Base-by-base conservation (phyloP, 169 alveolate species). In the Babesia gibsoni region DNA sequence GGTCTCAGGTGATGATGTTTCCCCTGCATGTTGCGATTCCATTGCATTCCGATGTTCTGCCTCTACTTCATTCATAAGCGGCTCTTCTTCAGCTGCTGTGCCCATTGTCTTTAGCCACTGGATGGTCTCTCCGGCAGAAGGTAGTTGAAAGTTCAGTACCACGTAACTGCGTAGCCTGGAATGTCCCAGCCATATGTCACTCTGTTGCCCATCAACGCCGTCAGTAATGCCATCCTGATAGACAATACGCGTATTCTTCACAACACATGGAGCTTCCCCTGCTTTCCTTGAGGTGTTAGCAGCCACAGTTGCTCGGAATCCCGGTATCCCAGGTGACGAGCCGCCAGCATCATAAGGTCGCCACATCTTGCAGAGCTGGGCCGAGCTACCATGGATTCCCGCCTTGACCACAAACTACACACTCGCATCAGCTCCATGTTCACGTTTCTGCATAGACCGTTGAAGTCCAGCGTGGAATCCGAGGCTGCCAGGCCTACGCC, bases 141-240 rank as follows among this genome's bases (percentile, higher is more conserved):
- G 37, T 12, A 12, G 29, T 10, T 53, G 30, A 9, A 69, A 2
- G 10, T 10, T 43, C 25, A 73, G 29, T 39, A 52, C 41, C 12
- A 77, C 14, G 30, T 54, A 77, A 14, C 79, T 37, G n/a, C 64
- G 42, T 35, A 49, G 64, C 23, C 80, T 42, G 16, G 63, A 43
- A 32, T 69, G 69, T 23, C 88, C 88, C 29, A 79, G 70, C 88
- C 88, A 79, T 16, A 79, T 79, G 54, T 79, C 88, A 58, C 63
- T 79, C 8, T 77, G 73, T 10, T 45, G 22, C 61, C 53, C 68
- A 27, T 52, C 67, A 7, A 37, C 52, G 53, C 33, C 64, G 53
- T 27, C 82, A 3, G 46, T 49, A 22, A 43, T 48, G 16, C 48
- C 50, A 7, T 75, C 84, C 29, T 75, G 65, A 46, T 75, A 75